phyloP scores from a whole-genome alignment of 2,329 filamentous ascomycete genomes.

The Lanzia echinophila region DNA sequence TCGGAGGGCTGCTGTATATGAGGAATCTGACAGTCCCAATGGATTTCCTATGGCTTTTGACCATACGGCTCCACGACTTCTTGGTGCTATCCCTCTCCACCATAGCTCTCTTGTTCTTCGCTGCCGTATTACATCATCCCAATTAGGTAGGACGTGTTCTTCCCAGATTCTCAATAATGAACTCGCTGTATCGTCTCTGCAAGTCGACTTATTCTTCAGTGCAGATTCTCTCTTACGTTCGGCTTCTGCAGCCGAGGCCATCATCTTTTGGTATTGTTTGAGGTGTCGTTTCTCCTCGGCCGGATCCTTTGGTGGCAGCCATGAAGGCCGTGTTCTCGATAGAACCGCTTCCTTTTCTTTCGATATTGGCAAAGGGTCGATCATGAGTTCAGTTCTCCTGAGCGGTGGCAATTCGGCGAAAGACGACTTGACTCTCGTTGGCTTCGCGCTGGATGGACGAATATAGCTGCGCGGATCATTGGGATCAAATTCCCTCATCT shows the following conservation, averaged over 20 bases:
- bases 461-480: slow-evolving; percentile 28
- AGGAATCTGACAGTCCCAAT: slow-evolving; percentile 46
- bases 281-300: slow-evolving; percentile 87
- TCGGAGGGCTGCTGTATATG: slow-evolving; percentile 63
- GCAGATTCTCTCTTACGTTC: slow-evolving; percentile 53
- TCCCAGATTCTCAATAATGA: slow-evolving; percentile 63
- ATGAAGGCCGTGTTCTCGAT: slow-evolving; percentile 72
- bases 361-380: slow-evolving; percentile 75
- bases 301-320: slow-evolving; percentile 81
- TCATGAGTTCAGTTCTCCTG: slow-evolving; percentile 63
- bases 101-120: slow-evolving; percentile 68
- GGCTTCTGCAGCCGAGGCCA: slow-evolving; percentile 55
- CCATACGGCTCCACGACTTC: slow-evolving; percentile 45
- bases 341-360: slow-evolving; percentile 83
- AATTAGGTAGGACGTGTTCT: slow-evolving; percentile 67
- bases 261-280: slow-evolving; percentile 79
- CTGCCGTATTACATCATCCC: slow-evolving; percentile 63
- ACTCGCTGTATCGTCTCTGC: slow-evolving; percentile 47
- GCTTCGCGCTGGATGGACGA: slow-evolving; percentile 36
- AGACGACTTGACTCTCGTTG: slow-evolving; percentile 55
- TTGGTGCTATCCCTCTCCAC: slow-evolving; percentile 73
- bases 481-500: slow-evolving; percentile 36
- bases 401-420: slow-evolving; percentile 58
- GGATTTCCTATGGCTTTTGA: slow-evolving; percentile 30
- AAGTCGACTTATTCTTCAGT: slow-evolving; percentile 44